Base-by-base conservation (phyloP, 352 stramenopile genomes). In the Phytopythium chamaehyphon region DNA sequence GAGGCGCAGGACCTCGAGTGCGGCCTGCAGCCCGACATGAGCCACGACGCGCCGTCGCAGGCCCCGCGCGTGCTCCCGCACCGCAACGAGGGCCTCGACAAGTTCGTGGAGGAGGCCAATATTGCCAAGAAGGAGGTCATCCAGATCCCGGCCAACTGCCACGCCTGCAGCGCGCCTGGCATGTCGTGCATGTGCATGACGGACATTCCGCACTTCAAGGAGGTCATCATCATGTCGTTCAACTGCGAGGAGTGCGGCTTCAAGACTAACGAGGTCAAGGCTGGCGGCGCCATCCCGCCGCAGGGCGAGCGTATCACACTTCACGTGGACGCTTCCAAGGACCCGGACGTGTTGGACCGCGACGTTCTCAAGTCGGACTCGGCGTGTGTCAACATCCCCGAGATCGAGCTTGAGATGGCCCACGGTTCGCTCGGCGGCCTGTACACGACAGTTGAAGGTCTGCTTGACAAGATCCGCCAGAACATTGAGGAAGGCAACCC, bases 121-220 rank as follows among this genome's bases (percentile, higher is more conserved):
- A 85, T 84, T 50, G 68, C 68, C 16, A 83, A 90, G 54, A 71
- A 83, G 61, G 73, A 96, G 56, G 76, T 94, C 15, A 85, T 96
- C 28, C 80, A 83, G 59, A 94, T 98, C 62, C 66, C 84, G 12
- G 66, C 69, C 1, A 51, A 79, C 55, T 98, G 93, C 57, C 86
- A 89, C 26, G 63, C 78, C 31, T 98, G 93, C 59, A 59, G 67
- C 36, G 59, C 61, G 19, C 62, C 71, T 9, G 75, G 82, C 14
- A 68, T 88, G 51, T 94, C 85, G 19, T 76, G 75, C 38, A 97
- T 97, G 78, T 97, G 88, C 59, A 71, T 96, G 42, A 95, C 86
- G n/a, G 72, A 97, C 61, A 96, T 98, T 62, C 93, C 93, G 28
- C 90, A 97, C 61, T 98, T 98, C 66, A 97, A 97, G 66, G 73